Percentiles rank a stretch among this genome's conserved stretches.
phyloP scores from a whole-genome alignment of 2,329 filamentous ascomycete species.

The Fusarium buxicola region DNA sequence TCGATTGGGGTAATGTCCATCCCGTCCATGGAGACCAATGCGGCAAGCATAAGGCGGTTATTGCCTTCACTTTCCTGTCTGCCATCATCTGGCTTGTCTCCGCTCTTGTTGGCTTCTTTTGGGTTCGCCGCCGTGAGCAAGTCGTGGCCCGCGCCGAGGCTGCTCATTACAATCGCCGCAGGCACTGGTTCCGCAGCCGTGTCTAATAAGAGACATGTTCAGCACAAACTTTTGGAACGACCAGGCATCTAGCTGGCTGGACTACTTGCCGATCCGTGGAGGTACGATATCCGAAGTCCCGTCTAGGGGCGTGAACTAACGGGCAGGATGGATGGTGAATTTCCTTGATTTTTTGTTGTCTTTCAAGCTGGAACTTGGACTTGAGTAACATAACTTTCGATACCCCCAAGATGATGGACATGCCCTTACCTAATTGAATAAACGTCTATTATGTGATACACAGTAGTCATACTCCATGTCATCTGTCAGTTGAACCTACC shows the following conservation, averaged over 20 bases:
- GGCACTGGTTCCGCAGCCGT: slow-evolving; percentile 58
- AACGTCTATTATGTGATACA: slow-evolving; percentile 14
- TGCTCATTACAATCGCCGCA: slow-evolving; percentile 44
- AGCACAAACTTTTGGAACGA: slow-evolving; percentile 17
- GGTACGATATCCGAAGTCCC: slow-evolving; percentile 19
- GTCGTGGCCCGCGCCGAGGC: slow-evolving; percentile 50
- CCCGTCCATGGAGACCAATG: slow-evolving; percentile 63
- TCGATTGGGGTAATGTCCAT: slow-evolving; percentile 68
- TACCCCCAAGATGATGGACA: slow-evolving; percentile 15
- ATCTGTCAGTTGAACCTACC: neutral
- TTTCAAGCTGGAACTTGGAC: slow-evolving; percentile 20
- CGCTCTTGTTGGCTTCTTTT: slow-evolving; percentile 67
- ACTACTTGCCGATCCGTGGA: slow-evolving; percentile 19
- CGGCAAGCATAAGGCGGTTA: slow-evolving; percentile 75
- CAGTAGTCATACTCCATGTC: neutral
- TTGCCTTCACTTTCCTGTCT: slow-evolving; percentile 78
- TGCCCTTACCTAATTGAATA: slow-evolving; percentile 13
- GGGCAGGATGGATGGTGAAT: slow-evolving; percentile 15
- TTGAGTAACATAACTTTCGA: slow-evolving; percentile 17
- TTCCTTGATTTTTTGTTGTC: slow-evolving; percentile 37
- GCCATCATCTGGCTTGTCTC: slow-evolving; percentile 78
- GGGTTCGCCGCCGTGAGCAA: slow-evolving; percentile 58
- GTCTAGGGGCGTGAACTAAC: slow-evolving; percentile 25
- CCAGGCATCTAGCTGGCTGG: slow-evolving; percentile 6
- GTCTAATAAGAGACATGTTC: slow-evolving; percentile 49